Evolutionary conservation across 805 yeast genomes (phyloP), one percentile per base, ranked within the genome.

Genomic region (Candida taoyuanica): DNA sequence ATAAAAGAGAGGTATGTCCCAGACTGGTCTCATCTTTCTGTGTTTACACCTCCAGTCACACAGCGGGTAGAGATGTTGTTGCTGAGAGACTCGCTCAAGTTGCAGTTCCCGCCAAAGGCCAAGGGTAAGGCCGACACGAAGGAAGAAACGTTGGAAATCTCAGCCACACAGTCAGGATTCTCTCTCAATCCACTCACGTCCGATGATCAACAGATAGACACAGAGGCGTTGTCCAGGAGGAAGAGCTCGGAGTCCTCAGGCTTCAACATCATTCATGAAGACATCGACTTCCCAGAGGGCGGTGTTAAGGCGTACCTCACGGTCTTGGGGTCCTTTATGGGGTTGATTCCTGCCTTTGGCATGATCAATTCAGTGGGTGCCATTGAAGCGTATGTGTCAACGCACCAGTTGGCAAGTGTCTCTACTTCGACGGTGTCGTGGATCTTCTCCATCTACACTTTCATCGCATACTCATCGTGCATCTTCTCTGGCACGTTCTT

Each of bases 331-430:
- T 65, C 74, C 2, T 75, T 75, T 45, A 55, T 73, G 39, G 84
- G 84, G 0, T 62, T 73, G 12, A 58, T 71, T 5, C 72, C 74
- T 3, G 67, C 68, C 18, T 68, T 76, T 38, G 85, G 86, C 0
- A 55, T 75, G 36, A 59, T 75, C 51, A 78, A 78, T 48, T 60
- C 79, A 1, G 66, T 74, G 27, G 85, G 85, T 40, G 81, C 79
- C 2, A 67, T 79, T 25, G 78, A 79, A 54, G 69, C 81, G 0
- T 75, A 78, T 44, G 68, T 79, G 5, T 64, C 73, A 2, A 57
- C 60, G 3, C 70, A 78, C 54, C 84, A 78, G 50, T 58, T 78
- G 44, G 61, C 60, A 2, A 47, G 64, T 34, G 60, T 63, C 3
- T 55, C 69, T 12, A 59, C 73, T 3, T 66, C 78, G 4, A 59